Evolutionary conservation across 2,329 filamentous ascomycete species (phyloP).

Genomic region (Clonostachys rosea): DNA sequence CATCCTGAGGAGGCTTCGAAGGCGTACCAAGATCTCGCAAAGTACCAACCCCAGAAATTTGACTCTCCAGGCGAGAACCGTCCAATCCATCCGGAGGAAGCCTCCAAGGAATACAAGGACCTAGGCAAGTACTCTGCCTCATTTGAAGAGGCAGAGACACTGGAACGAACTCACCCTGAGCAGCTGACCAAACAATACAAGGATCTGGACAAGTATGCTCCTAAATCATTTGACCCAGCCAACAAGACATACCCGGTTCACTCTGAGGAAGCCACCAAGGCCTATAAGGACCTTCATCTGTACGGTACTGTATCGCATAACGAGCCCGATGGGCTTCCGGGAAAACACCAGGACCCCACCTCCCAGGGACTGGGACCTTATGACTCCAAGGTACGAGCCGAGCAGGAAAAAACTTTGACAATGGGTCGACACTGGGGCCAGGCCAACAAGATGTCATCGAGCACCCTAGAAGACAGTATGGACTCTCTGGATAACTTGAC

Average conservation of each 20-base stretch:
- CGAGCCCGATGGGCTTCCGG: slow-evolving; percentile 22
- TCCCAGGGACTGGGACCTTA: slow-evolving; percentile 13
- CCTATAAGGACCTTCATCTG: slow-evolving; percentile 12
- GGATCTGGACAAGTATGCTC: slow-evolving; percentile 14
- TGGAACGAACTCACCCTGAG: slow-evolving; percentile 26
- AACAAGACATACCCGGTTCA: slow-evolving; percentile 34
- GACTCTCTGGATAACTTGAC: slow-evolving; percentile 13
- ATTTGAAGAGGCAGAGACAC: background rate
- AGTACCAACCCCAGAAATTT: slow-evolving; percentile 26
- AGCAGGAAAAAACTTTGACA: slow-evolving; percentile 7
- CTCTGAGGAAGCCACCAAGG: slow-evolving; percentile 18
- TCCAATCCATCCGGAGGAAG: slow-evolving; percentile 22
- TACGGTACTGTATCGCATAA: slow-evolving; percentile 25
- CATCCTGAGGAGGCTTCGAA: slow-evolving; percentile 32
- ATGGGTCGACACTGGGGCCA: slow-evolving; percentile 32
- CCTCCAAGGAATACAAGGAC: slow-evolving; percentile 21
- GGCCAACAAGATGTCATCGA: slow-evolving; percentile 10
- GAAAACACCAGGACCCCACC: slow-evolving; percentile 7
- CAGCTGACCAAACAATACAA: slow-evolving; percentile 10
- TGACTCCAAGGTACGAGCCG: too few species aligned
- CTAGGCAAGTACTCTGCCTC: slow-evolving; percentile 26
- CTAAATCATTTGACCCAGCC: slow-evolving; percentile 5
- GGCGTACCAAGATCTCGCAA: slow-evolving; percentile 31
- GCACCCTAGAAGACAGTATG: slow-evolving; percentile 9
- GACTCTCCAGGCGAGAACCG: slow-evolving; percentile 15